Conservation (phyloP, 2,329 filamentous ascomycete genomes). For the Ascochyta fabae region DNA sequence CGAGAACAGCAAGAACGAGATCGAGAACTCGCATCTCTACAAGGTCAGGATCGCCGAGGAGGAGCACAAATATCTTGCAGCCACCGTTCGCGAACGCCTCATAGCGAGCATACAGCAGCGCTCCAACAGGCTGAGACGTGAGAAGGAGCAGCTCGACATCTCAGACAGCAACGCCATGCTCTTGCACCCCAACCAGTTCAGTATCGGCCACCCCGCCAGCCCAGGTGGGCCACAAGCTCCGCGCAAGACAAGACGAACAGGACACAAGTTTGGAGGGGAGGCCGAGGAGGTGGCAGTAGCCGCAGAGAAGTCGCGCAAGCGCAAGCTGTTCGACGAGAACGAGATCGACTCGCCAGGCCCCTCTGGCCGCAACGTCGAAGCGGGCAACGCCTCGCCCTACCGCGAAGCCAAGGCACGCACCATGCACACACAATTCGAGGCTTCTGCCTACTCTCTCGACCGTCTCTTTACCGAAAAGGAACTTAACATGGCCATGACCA, state of each 20-base stretch:
- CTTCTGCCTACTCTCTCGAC: slow-evolving; percentile 66
- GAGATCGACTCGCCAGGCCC: slow-evolving; percentile 65
- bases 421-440: slow-evolving; percentile 62
- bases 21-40: slow-evolving; percentile 64
- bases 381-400: slow-evolving; percentile 58
- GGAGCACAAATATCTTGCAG: slow-evolving; percentile 65
- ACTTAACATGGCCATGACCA: slow-evolving; percentile 66
- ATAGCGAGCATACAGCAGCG: slow-evolving; percentile 64
- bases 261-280: slow-evolving; percentile 60
- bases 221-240: slow-evolving; percentile 66
- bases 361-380: slow-evolving; percentile 53
- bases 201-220: slow-evolving; percentile 68
- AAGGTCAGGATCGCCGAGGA: slow-evolving; percentile 67
- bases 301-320: slow-evolving; percentile 62
- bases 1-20: slow-evolving; percentile 61
- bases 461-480: slow-evolving; percentile 73
- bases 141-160: slow-evolving; percentile 72
- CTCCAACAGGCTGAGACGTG: slow-evolving; percentile 63
- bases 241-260: slow-evolving; percentile 67
- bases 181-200: slow-evolving; percentile 70
- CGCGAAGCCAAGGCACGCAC: slow-evolving; percentile 61
- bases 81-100: slow-evolving; percentile 67
- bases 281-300: slow-evolving; percentile 55
- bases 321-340: slow-evolving; percentile 63
- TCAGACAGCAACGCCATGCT: slow-evolving; percentile 70